These are phyloP conservation scores for Helotiales sp. DNA, from an alignment of 2,329 filamentous ascomycete genomes.

Conservation along the genomic window DNA sequence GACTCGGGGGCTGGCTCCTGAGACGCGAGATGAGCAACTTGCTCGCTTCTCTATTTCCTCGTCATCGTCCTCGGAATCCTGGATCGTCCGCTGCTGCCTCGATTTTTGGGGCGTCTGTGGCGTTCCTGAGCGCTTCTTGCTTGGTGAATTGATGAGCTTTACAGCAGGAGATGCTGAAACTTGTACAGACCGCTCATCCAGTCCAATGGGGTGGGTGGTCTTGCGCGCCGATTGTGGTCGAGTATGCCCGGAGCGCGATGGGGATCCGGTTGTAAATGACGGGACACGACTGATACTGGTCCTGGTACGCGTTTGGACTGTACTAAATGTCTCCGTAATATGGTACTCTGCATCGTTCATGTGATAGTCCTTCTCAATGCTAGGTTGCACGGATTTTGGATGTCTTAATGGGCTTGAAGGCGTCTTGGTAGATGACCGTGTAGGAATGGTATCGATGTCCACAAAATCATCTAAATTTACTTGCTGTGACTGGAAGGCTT, in stretches of 20 bases:
- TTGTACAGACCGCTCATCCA: constrained; percentile 15
- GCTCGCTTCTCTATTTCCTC: constrained; percentile 17
- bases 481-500: background rate
- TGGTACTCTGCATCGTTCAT: constrained; percentile 19
- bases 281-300: constrained; percentile 28
- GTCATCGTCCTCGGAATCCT: constrained; percentile 36
- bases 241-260: constrained; percentile 1
- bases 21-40: constrained; percentile 16
- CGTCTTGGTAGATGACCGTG: constrained; percentile 5
- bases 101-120: constrained; percentile 18
- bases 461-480: constrained; percentile 29
- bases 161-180: constrained; percentile 28
- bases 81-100: constrained; percentile 20
- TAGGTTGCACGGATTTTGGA: constrained; percentile 11
- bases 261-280: constrained; percentile 12
- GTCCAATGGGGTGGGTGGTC: background rate
- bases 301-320: constrained; percentile 28
- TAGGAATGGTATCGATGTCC: constrained; percentile 32
- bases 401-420: background rate
- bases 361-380: constrained; percentile 14
- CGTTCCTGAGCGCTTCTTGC: constrained; percentile 6
- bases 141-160: constrained; percentile 9
- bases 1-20: constrained; percentile 17
- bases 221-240: background rate
- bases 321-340: constrained; percentile 29